A percentile compares a stretch with the other conserved stretches of the same genome.
Conservation (phyloP, 805 yeast genomes). For the Vanderwaltozyma polyspora region DNA sequence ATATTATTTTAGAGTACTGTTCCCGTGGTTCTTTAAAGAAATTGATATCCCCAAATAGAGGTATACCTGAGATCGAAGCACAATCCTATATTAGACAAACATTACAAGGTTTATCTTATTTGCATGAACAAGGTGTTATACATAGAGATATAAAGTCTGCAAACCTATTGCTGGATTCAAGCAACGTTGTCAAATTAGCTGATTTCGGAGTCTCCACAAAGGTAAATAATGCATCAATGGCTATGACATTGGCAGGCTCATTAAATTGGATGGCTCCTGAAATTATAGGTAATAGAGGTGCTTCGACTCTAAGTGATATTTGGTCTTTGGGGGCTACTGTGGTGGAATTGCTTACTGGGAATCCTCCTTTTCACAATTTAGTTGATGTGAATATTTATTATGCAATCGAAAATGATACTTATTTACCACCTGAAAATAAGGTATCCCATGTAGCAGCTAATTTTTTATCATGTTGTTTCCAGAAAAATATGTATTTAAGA, state of each 20-base stretch:
- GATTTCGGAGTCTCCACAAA: slow-evolving; percentile 95
- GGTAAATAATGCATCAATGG: slow-evolving; percentile 43
- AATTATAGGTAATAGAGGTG: slow-evolving; percentile 71
- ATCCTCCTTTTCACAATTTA: slow-evolving; percentile 72
- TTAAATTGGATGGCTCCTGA: slow-evolving; percentile 99
- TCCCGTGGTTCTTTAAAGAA: slow-evolving; percentile 54
- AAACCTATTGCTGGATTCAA: slow-evolving; percentile 58
- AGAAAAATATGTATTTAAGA: slow-evolving; percentile 55
- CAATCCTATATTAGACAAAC: slow-evolving; percentile 58
- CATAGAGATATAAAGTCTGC: slow-evolving; percentile 95
- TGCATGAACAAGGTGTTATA: slow-evolving; percentile 69
- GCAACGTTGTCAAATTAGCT: slow-evolving; percentile 76
- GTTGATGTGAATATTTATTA: slow-evolving; percentile 28
- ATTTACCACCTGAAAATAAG: slow-evolving; percentile 24
- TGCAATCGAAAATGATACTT: slow-evolving; percentile 31
- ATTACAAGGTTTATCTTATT: slow-evolving; percentile 54
- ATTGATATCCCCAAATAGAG: slow-evolving; percentile 20
- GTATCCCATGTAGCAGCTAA: slow-evolving; percentile 44
- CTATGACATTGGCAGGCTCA: slow-evolving; percentile 62
- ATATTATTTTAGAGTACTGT: slow-evolving; percentile 69
- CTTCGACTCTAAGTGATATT: slow-evolving; percentile 79
- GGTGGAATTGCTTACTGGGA: slow-evolving; percentile 72
- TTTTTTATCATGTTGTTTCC: slow-evolving; percentile 60
- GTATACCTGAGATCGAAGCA: slow-evolving; percentile 51
- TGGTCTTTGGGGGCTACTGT: slow-evolving; percentile 96